phyloP scores from a whole-genome alignment of 306 rosid genomes.

The Vigna mungo region DNA sequence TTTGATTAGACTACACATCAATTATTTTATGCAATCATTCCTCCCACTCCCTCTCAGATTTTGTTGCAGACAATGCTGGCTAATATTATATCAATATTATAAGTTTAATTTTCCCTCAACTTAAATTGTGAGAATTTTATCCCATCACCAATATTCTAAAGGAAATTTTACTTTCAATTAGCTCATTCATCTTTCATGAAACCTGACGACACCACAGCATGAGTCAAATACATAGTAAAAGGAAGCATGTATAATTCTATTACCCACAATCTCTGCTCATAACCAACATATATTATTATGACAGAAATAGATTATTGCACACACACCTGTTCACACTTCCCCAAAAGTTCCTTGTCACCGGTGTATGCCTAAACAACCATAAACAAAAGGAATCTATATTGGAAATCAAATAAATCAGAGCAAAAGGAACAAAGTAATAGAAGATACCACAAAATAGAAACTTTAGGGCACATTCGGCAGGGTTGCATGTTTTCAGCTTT shows the following conservation, averaged over 20 bases:
- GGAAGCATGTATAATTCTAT: conserved; percentile 16
- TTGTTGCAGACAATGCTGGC: conserved; percentile 29
- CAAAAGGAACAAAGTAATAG: conserved; percentile 16
- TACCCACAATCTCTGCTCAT: background rate
- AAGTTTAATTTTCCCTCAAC: background rate
- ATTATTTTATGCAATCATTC: conserved; percentile 23
- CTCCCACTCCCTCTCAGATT: conserved; percentile 26
- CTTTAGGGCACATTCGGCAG: background rate
- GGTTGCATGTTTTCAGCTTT: background rate
- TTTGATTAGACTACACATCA: background rate
- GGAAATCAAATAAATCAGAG: conserved; percentile 36
- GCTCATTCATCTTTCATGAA: conserved; percentile 5
- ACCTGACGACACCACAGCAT: conserved; percentile 9
- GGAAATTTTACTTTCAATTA: conserved; percentile 22
- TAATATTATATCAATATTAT: background rate
- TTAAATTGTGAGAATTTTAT: background rate
- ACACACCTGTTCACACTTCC: conserved; percentile 98
- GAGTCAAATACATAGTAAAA: conserved; percentile 27
- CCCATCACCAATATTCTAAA: background rate
- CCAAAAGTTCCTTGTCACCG: conserved; percentile 84
- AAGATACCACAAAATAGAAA: conserved; percentile 36
- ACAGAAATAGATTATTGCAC: conserved; percentile 46
- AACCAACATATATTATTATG: conserved; percentile 36
- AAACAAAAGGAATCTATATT: conserved; percentile 48
- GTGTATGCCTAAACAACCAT: conserved; percentile 70